phyloP scores from a whole-genome alignment of 768 basidiomycete species.

The Lentinula sp. region DNA sequence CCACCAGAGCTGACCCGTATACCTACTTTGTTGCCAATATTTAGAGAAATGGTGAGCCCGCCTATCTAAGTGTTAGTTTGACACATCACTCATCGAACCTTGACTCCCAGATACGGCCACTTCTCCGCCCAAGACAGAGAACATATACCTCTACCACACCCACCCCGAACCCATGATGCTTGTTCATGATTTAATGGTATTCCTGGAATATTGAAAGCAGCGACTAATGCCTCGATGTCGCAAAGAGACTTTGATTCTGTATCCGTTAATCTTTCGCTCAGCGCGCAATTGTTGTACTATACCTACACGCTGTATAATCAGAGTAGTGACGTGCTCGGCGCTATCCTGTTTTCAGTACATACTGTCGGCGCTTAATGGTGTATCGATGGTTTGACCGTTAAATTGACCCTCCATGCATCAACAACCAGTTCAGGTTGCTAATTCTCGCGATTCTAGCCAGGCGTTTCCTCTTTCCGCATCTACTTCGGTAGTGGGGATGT shows the following conservation, averaged over 20 bases:
- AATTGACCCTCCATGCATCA: background rate
- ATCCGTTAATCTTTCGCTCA: background rate
- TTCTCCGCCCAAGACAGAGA: slow-evolving; percentile 27
- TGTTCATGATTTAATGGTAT: background rate
- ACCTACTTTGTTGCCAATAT: slow-evolving; percentile 80
- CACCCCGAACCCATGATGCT: background rate
- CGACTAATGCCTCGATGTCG: too few relatives aligned
- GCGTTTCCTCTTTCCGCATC: background rate
- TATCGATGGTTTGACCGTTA: background rate
- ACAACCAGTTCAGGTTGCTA: background rate
- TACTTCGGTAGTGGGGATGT: background rate
- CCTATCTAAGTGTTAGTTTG: background rate
- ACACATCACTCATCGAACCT: background rate
- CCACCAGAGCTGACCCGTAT: slow-evolving; percentile 77
- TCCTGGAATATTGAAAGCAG: background rate
- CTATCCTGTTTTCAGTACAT: background rate
- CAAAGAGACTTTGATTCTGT: background rate
- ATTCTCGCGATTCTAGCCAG: background rate
- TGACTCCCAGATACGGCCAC: slow-evolving; percentile 33
- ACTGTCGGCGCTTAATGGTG: background rate
- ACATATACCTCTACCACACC: background rate
- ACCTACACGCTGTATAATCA: too few relatives aligned
- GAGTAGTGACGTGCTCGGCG: background rate
- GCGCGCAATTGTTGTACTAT: background rate
- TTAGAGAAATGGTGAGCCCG: slow-evolving; percentile 80